phyloP scores from a whole-genome alignment of 2,329 filamentous ascomycete genomes.

The Colletotrichum paranaense region DNA sequence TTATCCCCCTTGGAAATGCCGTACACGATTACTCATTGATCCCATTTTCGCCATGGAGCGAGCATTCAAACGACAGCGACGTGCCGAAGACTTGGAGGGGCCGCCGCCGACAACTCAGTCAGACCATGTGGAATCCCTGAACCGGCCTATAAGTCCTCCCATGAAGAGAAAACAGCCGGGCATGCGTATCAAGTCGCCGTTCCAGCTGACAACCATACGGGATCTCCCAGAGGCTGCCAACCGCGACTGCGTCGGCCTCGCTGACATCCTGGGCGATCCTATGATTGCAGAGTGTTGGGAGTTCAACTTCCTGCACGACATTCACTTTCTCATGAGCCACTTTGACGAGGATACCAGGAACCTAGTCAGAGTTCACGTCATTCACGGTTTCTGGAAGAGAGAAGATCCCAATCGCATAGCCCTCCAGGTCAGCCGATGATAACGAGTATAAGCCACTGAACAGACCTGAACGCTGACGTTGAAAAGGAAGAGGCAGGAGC shows the following conservation, averaged over 20 bases:
- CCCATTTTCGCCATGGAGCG: slow-evolving; percentile 42
- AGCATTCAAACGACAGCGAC: slow-evolving; percentile 45
- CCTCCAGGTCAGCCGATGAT: slow-evolving; percentile 63
- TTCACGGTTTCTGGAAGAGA: slow-evolving; percentile 74
- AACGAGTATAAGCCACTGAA: background rate
- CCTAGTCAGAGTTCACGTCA: slow-evolving; percentile 63
- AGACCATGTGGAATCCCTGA: slow-evolving; percentile 42
- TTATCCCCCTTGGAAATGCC: background rate
- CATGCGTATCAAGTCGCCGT: slow-evolving; percentile 66
- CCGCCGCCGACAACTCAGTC: background rate
- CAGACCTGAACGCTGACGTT: slow-evolving; percentile 21
- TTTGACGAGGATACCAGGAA: slow-evolving; percentile 63
- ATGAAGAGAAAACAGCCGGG: slow-evolving; percentile 43
- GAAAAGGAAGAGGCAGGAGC: slow-evolving; percentile 68
- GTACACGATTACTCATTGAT: background rate
- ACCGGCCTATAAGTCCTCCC: slow-evolving; percentile 60
- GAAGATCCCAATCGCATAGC: slow-evolving; percentile 70
- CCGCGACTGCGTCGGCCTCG: slow-evolving; percentile 71
- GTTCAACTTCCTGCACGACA: slow-evolving; percentile 75
- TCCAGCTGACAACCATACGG: slow-evolving; percentile 76
- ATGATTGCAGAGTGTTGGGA: slow-evolving; percentile 79
- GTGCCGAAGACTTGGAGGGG: background rate
- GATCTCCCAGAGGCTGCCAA: slow-evolving; percentile 72
- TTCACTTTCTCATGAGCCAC: slow-evolving; percentile 65
- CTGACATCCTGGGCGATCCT: slow-evolving; percentile 78